Evolutionary conservation across 2,329 filamentous ascomycete genomes (phyloP), one percentile per base, ranked within the genome.

Genomic region (Alternaria sp.): DNA sequence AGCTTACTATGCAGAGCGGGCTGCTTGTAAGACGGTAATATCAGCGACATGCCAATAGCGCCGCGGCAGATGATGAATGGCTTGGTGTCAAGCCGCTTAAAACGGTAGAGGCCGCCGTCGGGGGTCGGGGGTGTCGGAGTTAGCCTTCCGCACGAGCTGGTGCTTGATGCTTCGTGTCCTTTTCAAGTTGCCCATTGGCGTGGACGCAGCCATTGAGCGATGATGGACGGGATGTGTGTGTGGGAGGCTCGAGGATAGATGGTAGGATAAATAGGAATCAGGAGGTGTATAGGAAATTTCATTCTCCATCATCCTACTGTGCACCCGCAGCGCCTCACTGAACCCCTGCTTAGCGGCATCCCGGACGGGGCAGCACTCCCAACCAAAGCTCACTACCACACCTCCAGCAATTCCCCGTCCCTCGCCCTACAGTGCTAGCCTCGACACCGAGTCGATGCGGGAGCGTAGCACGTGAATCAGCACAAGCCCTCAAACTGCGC

Each of bases 331-430:
- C 55, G 46, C 40, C 45, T 37, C n/a, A 29, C 28, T 41, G 26
- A 41, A 65, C 61, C 60, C 65, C 56, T 60, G 61, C 39, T 42
- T 59, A 59, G 60, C 48, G 57, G 52, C 55, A 55, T 66, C 62
- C 65, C 63, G 51, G 66, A 63, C 39, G 58, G 65, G 68, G 36
- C 17, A 53, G 49, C 42, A 53, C 42, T 45, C 50, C 31, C 58
- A 66, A 60, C 50, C 31, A 58, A 66, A 60, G 65, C 64, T 65
- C 68, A 68, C 63, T 63, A 67, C 66, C 65, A 67, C 60, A 61
- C 65, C 56, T 59, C 61, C 51, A 55, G 55, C 54, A 50, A 57
- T 33, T 56, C 50, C 61, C 50, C 40, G 51, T 58, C 44, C 48
- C 61, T 51, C 52, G 37, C n/a, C 42, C 28, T 29, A 33, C 55